These are phyloP conservation scores for Aquilaria agallochum DNA, from an alignment of 441 rosid species.

Conservation along the genomic window DNA sequence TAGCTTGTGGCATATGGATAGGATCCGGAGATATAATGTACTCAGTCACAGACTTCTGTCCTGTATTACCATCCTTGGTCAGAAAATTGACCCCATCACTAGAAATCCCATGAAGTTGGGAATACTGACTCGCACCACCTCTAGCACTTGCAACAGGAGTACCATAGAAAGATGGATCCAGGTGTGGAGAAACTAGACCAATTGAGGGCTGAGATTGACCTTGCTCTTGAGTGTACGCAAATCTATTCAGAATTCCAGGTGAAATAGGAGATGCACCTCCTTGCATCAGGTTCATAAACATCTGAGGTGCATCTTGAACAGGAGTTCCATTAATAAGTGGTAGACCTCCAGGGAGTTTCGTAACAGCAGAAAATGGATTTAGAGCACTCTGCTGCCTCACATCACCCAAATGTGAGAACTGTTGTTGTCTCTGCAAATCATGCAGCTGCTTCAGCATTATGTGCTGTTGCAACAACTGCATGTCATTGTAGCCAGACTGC, in stretches of 20 bases:
- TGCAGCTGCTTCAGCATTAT: conserved; percentile 52
- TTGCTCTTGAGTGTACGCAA: conserved; percentile 26
- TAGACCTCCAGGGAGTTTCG: conserved; percentile 27
- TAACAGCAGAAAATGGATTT: conserved; percentile 29
- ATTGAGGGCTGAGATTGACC: conserved; percentile 23
- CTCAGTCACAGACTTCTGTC: conserved; percentile 31
- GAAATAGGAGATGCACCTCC: conserved; percentile 26
- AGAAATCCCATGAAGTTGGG: conserved; percentile 33
- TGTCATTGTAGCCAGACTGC: conserved; percentile 40
- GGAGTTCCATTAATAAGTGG: conserved; percentile 42
- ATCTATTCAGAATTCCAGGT: conserved; percentile 33
- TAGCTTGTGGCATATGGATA: conserved; percentile 26
- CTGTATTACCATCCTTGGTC: conserved; percentile 24
- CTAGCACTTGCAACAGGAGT: conserved; percentile 33
- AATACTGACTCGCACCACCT: conserved; percentile 32
- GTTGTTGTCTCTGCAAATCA: conserved; percentile 53
- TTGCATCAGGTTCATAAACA: conserved; percentile 40
- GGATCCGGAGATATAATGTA: conserved; percentile 27
- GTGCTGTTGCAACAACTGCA: conserved; percentile 57
- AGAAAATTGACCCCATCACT: conserved; percentile 28
- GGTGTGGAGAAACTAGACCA: conserved; percentile 37
- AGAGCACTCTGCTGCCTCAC: conserved; percentile 40
- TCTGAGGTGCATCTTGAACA: conserved; percentile 38
- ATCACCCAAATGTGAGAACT: conserved; percentile 35
- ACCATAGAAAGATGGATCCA: conserved; percentile 37